Percentiles rank a stretch among this genome's conserved stretches.
phyloP scores from a whole-genome alignment of 1,284 basidiomycete species.

The Moesziomyces sp. region DNA sequence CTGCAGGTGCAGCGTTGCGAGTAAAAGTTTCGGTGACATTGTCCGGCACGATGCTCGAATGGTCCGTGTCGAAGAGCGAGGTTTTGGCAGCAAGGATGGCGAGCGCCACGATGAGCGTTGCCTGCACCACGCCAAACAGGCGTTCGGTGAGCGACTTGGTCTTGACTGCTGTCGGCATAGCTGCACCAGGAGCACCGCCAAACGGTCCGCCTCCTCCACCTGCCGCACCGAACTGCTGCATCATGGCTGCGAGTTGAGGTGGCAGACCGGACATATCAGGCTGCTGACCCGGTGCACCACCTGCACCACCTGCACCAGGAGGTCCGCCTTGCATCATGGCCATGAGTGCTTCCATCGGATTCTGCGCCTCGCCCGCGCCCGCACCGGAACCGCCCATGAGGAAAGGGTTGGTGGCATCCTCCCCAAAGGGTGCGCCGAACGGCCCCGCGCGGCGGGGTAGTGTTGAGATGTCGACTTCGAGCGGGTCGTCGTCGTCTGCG shows the following conservation, averaged over 20 bases:
- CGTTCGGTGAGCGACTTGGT: constrained; percentile 30
- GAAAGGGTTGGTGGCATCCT: constrained; percentile 33
- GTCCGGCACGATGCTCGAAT: constrained; percentile 18
- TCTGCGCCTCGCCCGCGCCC: constrained; percentile 8
- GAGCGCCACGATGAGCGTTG: constrained; percentile 29
- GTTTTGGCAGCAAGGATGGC: constrained; percentile 37
- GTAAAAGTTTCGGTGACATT: constrained; percentile 12
- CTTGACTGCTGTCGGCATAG: constrained; percentile 10
- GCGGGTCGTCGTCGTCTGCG: constrained; percentile 51
- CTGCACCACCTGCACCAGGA: not conserved
- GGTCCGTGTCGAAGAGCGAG: constrained; percentile 39
- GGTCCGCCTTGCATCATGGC: constrained; percentile 46
- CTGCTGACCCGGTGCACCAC: constrained; percentile 11
- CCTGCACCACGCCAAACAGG: constrained; percentile 39
- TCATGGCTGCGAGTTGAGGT: constrained; percentile 48
- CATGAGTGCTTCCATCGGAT: constrained; percentile 50
- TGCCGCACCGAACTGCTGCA: constrained; percentile 48
- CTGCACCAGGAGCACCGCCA: constrained; percentile 7
- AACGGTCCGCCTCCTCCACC: constrained; percentile 1
- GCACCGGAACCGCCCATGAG: constrained; percentile 15
- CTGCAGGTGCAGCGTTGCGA: not conserved
- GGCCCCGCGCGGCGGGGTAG: constrained; percentile 16
- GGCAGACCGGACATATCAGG: constrained; percentile 42
- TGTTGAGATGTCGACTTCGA: constrained; percentile 51
- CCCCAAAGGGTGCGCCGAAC: constrained; percentile 9